phyloP scores from a whole-genome alignment of 345 rosid genomes.

The Salix udensis region DNA sequence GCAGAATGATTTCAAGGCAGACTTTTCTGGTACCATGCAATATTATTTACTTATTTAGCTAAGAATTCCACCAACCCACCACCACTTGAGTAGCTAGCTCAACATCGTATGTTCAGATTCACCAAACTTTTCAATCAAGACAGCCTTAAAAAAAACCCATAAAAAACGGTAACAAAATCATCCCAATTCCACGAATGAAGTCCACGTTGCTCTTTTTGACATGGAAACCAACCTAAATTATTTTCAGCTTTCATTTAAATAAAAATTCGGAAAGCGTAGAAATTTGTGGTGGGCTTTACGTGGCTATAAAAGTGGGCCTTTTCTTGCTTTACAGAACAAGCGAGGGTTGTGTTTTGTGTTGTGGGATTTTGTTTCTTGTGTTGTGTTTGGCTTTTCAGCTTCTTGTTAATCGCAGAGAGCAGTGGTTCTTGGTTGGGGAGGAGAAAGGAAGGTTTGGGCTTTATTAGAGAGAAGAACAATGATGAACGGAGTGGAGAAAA shows the following conservation, averaged over 20 bases:
- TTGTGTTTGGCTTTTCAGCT: background rate
- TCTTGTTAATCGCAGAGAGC: slow-evolving; percentile 23
- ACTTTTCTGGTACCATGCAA: slow-evolving; percentile 19
- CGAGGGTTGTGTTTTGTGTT: background rate
- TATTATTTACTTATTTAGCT: background rate
- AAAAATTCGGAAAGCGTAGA: background rate
- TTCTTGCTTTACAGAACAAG: background rate
- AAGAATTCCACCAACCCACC: background rate
- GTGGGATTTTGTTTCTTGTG: slow-evolving; percentile 6
- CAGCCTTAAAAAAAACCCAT: background rate
- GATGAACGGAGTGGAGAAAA: slow-evolving; percentile 48
- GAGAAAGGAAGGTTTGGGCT: slow-evolving; percentile 26
- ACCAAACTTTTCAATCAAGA: background rate
- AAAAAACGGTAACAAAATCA: no score
- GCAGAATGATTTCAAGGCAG: slow-evolving; percentile 25
- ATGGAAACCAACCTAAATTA: slow-evolving; percentile 3
- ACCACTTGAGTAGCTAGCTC: background rate
- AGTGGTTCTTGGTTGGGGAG: slow-evolving; percentile 17
- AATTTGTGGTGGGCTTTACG: background rate
- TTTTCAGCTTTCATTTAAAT: slow-evolving; percentile 18
- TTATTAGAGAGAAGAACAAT: slow-evolving; percentile 28
- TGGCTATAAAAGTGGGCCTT: slow-evolving; percentile 21
- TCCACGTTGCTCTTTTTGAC: slow-evolving; percentile 23
- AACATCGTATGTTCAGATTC: background rate
- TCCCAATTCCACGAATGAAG: slow-evolving; percentile 17